These are phyloP conservation scores for Pichiaceae sp. DNA, from an alignment of 1,139 yeast species.

Conservation along the genomic window DNA sequence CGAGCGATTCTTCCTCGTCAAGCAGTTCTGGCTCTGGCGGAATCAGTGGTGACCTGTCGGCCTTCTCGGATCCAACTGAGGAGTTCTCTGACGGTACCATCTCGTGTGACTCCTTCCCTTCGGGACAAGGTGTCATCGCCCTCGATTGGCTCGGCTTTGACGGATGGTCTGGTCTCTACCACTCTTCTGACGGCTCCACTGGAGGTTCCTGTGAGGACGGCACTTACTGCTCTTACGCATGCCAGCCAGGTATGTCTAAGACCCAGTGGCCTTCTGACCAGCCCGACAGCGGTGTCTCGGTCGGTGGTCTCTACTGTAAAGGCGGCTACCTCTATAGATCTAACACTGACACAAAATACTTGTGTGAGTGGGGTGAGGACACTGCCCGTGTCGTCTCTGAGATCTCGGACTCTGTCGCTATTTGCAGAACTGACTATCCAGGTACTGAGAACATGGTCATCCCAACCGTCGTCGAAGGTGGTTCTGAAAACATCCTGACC, in stretches of 20 bases:
- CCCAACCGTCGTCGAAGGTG: constrained; percentile 63
- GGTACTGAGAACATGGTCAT: constrained; percentile 84
- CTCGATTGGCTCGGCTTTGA: constrained; percentile 64
- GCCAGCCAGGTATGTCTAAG: constrained; percentile 88
- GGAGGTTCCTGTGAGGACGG: constrained; percentile 57
- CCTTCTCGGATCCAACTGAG: constrained; percentile 43
- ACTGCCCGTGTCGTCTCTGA: constrained; percentile 53
- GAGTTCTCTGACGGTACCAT: constrained; percentile 75
- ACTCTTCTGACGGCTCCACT: constrained; percentile 57
- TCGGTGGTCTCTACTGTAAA: constrained; percentile 71
- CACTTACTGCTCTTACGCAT: constrained; percentile 75
- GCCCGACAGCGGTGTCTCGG: constrained; percentile 67
- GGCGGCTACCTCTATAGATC: constrained; percentile 61
- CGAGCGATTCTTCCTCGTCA: constrained; percentile 24
- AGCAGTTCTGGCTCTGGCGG: constrained; percentile 29
- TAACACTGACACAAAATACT: constrained; percentile 46
- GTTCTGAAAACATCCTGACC: constrained; percentile 48
- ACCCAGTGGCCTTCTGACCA: constrained; percentile 77
- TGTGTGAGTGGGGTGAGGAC: constrained; percentile 73
- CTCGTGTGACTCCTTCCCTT: constrained; percentile 73
- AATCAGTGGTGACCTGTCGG: constrained; percentile 47
- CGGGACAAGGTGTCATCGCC: constrained; percentile 84
- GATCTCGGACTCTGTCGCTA: constrained; percentile 51
- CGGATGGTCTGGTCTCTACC: constrained; percentile 70
- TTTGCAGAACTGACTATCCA: constrained; percentile 84